These are phyloP conservation scores for Cadophora luteo-olivacea DNA, from an alignment of 2,329 filamentous ascomycete species.

Conservation along the genomic window DNA sequence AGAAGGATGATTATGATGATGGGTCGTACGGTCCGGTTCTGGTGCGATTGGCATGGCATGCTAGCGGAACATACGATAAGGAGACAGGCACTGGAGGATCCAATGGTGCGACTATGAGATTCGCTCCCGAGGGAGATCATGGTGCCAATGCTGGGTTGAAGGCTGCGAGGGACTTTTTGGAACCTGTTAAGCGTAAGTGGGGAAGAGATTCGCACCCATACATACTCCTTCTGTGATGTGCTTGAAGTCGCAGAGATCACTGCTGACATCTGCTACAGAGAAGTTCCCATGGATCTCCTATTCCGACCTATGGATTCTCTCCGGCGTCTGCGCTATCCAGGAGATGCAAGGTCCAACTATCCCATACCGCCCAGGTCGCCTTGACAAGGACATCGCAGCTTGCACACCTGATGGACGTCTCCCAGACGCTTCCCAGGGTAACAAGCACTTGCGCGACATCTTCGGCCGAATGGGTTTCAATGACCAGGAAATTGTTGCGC, in stretches of 20 bases:
- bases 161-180: constrained; percentile 87
- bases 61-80: constrained; percentile 90
- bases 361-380: constrained; percentile 86
- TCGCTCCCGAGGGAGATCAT: constrained; percentile 85
- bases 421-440: constrained; percentile 79
- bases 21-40: constrained; percentile 94
- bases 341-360: constrained; percentile 92
- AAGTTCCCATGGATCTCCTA: constrained; percentile 96
- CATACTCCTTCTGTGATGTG: neutral
- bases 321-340: constrained; percentile 84
- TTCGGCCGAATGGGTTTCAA: constrained; percentile 98
- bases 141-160: constrained; percentile 93
- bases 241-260: neutral
- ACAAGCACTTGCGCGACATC: constrained; percentile 85
- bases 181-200: constrained; percentile 80
- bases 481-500: constrained; percentile 94
- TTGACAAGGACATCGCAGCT: constrained; percentile 77
- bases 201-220: neutral
- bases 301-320: constrained; percentile 96
- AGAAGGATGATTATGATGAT: constrained; percentile 95
- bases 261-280: constrained; percentile 48
- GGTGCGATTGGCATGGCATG: constrained; percentile 91
- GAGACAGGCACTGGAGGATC: constrained; percentile 87
- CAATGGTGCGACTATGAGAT: constrained; percentile 98
- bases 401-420: constrained; percentile 95